phyloP scores from a whole-genome alignment of 441 rosid species.

The Euphorbia celastroides region DNA sequence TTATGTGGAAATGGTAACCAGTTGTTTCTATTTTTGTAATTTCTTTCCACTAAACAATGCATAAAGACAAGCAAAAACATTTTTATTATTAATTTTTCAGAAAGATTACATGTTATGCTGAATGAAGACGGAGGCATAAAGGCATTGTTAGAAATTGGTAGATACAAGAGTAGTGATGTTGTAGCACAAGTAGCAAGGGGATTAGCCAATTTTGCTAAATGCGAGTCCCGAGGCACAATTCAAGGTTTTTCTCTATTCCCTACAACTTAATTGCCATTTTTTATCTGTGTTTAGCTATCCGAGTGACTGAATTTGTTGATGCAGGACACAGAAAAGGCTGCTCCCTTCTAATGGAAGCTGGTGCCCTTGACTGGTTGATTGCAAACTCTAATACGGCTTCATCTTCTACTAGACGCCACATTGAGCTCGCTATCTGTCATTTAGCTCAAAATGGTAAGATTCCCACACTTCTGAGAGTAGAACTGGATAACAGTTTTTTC shows the following conservation, averaged over 20 bases:
- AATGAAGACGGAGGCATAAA: slow-evolving; percentile 77
- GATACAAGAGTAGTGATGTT: slow-evolving; percentile 55
- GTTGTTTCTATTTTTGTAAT: background rate
- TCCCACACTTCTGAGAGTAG: background rate
- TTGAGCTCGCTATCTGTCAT: slow-evolving; percentile 94
- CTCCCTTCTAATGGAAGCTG: slow-evolving; percentile 72
- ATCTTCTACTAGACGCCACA: slow-evolving; percentile 67
- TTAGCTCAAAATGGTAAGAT: slow-evolving; percentile 83
- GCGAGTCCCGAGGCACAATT: slow-evolving; percentile 74
- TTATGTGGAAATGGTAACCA: slow-evolving; percentile 80
- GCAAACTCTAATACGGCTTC: slow-evolving; percentile 48
- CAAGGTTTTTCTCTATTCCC: slow-evolving; percentile 52
- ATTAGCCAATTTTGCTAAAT: slow-evolving; percentile 88
- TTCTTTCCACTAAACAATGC: too few species aligned
- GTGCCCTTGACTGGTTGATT: slow-evolving; percentile 69
- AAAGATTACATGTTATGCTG: slow-evolving; percentile 58
- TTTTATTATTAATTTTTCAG: slow-evolving; percentile 28
- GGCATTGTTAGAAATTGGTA: slow-evolving; percentile 60
- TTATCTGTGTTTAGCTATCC: slow-evolving; percentile 6
- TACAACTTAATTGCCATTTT: background rate
- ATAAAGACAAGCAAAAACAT: too few species aligned
- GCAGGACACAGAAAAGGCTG: slow-evolving; percentile 69
- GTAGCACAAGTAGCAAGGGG: slow-evolving; percentile 94
- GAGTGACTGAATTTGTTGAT: slow-evolving; percentile 12
- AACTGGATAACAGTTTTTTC: background rate